Base-by-base conservation (phyloP, 805 yeast species). In the Ogataea methanolica region DNA sequence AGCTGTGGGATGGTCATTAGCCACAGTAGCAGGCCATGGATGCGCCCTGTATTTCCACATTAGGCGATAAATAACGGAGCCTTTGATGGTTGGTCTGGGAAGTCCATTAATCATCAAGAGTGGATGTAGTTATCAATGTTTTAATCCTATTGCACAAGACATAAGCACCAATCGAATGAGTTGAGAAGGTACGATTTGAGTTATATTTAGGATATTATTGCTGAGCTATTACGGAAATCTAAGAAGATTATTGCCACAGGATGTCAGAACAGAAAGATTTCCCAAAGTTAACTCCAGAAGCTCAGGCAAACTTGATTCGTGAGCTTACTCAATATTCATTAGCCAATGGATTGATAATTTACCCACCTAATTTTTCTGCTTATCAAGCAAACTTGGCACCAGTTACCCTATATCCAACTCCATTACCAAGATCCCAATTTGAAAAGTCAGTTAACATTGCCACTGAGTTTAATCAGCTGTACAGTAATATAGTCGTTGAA, bases 381-480 rank as follows among this genome's bases (percentile, higher is more conserved):
- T 74, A 68, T 55, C 65, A 68, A 43, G 76, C 76, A n/a, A 70
- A 70, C 38, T 76, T 76, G 44, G 96, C 97, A 1, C 99, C 99
- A 36, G 82, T 89, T 9, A 94, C 99, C 1, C 59, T 92, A 29
- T 89, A 74, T 60, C 99, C 99, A 5, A 86, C 97, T 0, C 96
- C 96, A 6, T 82, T 90, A 54, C 92, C 97, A 4, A 73, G 69
- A 47, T 45, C 60, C 2, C 80, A 85, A 45, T 92, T 88, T 63
- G 73, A 79, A 9, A 72, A 75, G 51, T 96, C 96, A 2, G 59
- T 79, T 23, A 67, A 65, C 4, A 82, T 90, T 12, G 96, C 91
- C 62, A 65, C 71, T 37, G 59, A 69, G 6, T 94, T 82, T 73
- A 89, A 91, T 61, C 76, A 79, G 55, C 67, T 94, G 36, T 94